phyloP scores from a whole-genome alignment of 768 basidiomycete species.

The button mushroom (Agaricus bisporus) region DNA sequence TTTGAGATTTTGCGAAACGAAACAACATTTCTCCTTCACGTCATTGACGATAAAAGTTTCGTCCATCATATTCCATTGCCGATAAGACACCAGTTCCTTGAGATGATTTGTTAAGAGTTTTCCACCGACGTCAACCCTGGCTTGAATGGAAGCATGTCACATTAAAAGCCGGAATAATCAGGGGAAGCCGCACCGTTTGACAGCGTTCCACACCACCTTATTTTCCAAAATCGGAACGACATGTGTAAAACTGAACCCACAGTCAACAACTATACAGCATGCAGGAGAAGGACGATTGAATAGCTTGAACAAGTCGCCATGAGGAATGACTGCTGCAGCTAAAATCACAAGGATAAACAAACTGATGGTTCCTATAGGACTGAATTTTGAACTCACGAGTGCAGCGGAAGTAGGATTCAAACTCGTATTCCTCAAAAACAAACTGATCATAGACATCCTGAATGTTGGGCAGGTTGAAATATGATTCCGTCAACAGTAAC shows the following conservation, averaged over 20 bases:
- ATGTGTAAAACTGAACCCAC: conserved; percentile 93
- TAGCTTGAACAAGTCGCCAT: conserved; percentile 62
- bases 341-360: conserved; percentile 2
- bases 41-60: conserved; percentile 92
- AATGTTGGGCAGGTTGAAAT: conserved; percentile 88
- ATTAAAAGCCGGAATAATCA: conserved; percentile 10
- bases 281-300: conserved; percentile 53
- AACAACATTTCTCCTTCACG: conserved; percentile 89
- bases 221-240: conserved; percentile 79
- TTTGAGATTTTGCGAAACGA: conserved; percentile 68
- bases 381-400: conserved; percentile 53
- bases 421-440: conserved; percentile 95
- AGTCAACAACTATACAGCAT: conserved; percentile 79
- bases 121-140: conserved; percentile 89
- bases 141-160: conserved; percentile 4
- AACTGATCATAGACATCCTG: conserved; percentile 94
- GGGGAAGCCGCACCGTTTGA: conserved; percentile 56
- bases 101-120: conserved; percentile 94
- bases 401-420: conserved; percentile 72
- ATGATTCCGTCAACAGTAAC: conserved; percentile 87
- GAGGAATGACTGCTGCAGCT: conserved; percentile 80
- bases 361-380: not conserved
- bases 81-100: conserved; percentile 88
- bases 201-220: conserved; percentile 70
- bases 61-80: conserved; percentile 99